Evolutionary conservation across 495 filamentous ascomycete species (phyloP).

Genomic region (Talaromyces wortmannii): DNA sequence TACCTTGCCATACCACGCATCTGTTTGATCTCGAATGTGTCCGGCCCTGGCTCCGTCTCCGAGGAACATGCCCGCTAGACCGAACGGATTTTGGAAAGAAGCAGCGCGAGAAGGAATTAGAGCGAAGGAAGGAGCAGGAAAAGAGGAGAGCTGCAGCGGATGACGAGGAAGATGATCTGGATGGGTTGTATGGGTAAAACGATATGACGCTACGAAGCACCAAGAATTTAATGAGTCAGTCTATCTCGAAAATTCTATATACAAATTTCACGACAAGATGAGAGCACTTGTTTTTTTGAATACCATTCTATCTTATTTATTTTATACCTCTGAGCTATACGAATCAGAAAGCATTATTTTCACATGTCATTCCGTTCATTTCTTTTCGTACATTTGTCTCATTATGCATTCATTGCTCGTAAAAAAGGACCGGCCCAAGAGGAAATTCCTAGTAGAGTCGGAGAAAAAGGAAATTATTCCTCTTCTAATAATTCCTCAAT

Average conservation of each 20-base stretch:
- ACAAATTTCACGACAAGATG: not conserved
- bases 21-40: constrained; percentile 92
- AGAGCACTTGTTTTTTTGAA: not conserved
- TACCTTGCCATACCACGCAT: constrained; percentile 79
- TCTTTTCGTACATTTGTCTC: not conserved
- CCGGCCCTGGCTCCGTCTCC: constrained; percentile 81
- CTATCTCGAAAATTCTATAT: not conserved
- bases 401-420: not conserved
- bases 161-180: constrained; percentile 57
- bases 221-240: too few species aligned
- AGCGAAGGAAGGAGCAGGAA: constrained; percentile 36
- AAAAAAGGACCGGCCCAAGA: not conserved
- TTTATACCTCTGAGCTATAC: not conserved
- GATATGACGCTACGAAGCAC: too few species aligned
- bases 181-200: constrained; percentile 65
- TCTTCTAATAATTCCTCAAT: constrained; percentile 3
- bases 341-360: not conserved
- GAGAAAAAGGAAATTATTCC: not conserved
- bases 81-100: constrained; percentile 71
- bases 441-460: not conserved
- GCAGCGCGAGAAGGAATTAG: constrained; percentile 54
- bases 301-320: not conserved
- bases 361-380: not conserved
- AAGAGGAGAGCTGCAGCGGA: constrained; percentile 29
- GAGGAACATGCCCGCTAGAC: constrained; percentile 86